Conservation (phyloP, 805 yeast species). For the Metschnikowia colocasiae region DNA sequence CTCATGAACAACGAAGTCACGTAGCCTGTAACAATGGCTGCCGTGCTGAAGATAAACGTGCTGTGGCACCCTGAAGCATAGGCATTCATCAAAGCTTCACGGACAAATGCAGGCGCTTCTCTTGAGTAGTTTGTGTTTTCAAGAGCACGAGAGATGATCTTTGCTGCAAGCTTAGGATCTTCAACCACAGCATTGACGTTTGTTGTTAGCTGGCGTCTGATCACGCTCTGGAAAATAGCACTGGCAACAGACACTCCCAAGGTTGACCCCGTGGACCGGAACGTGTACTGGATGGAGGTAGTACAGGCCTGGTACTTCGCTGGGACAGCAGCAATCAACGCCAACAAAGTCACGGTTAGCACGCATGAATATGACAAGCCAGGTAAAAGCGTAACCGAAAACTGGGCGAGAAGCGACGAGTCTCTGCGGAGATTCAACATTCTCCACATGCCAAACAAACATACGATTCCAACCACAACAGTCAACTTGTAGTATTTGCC, state of each 20-base stretch:
- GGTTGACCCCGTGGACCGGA: constrained; percentile 83
- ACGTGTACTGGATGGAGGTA: constrained; percentile 86
- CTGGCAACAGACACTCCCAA: constrained; percentile 71
- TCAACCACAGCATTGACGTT: constrained; percentile 9
- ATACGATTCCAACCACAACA: constrained; percentile 37
- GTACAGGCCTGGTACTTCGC: constrained; percentile 72
- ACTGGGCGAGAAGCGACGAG: constrained; percentile 37
- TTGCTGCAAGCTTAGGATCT: constrained; percentile 32
- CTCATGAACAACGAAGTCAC: constrained; percentile 45
- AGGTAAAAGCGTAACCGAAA: constrained; percentile 44
- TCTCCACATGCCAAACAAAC: constrained; percentile 45
- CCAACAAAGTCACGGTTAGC: constrained; percentile 67
- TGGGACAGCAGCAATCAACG: constrained; percentile 74
- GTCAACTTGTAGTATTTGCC: constrained; percentile 58
- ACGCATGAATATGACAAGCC: constrained; percentile 66
- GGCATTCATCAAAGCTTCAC: constrained; percentile 43
- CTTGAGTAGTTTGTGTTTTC: constrained; percentile 53
- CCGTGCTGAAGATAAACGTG: constrained; percentile 49
- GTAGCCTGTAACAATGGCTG: constrained; percentile 38
- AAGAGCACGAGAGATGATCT: constrained; percentile 50
- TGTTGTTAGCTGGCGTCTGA: constrained; percentile 25
- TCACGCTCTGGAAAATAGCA: constrained; percentile 56
- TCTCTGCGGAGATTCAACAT: constrained; percentile 30
- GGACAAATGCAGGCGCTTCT: constrained; percentile 52
- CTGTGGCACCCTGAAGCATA: constrained; percentile 52